Base-by-base conservation (phyloP, 2,329 filamentous ascomycete species). In the Phyllosticta ampelicida region DNA sequence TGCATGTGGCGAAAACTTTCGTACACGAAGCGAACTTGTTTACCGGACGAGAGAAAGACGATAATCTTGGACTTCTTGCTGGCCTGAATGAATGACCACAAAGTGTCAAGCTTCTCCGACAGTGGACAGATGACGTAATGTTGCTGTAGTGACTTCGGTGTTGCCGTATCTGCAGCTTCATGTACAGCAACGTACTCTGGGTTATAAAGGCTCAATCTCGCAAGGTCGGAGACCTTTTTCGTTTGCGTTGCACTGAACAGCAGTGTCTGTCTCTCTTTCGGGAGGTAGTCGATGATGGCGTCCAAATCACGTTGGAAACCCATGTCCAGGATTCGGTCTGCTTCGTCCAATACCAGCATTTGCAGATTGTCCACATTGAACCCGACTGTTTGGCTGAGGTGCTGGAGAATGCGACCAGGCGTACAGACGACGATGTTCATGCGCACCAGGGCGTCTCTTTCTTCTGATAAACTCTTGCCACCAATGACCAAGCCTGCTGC, bases 401-500 rank as follows among this genome's bases (percentile, higher is more conserved):
- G 94, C 73, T 99, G 94, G 65, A 97, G 75, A 80, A 99, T 95
- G 36, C 94, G 84, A 1, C 94, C 94, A 0, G 94, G 94, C 1
- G 94, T 99, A 67, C 91, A 95, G 9, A 99, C 90, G 23, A 99
- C 75, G 53, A 99, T 97, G 70, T 97, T 99, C 92, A 99, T 97
- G 63, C 90, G 83, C 2, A 84, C 83, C 61, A 99, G 70, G 30
- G 91, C 82, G 65, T 95, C 89, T 21, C 89, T 85, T 74, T 99
- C 86, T 68, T 96, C 91, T 68, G 88, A 86, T 66, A 96, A 69
- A 70, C 82, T 91, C 78, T 95, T 96, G 48, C 94, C 94, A 48
- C 94, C 94, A 65, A 97, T 97, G 9, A 99, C 84, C 65, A 97
- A 74, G 0, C 94, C 94, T 0, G 94, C 94, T 0, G 92, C 95